Evolutionary conservation across 352 stramenopile genomes (phyloP), one percentile per base, ranked within the genome.

Genomic region (Globisporangium polare): DNA sequence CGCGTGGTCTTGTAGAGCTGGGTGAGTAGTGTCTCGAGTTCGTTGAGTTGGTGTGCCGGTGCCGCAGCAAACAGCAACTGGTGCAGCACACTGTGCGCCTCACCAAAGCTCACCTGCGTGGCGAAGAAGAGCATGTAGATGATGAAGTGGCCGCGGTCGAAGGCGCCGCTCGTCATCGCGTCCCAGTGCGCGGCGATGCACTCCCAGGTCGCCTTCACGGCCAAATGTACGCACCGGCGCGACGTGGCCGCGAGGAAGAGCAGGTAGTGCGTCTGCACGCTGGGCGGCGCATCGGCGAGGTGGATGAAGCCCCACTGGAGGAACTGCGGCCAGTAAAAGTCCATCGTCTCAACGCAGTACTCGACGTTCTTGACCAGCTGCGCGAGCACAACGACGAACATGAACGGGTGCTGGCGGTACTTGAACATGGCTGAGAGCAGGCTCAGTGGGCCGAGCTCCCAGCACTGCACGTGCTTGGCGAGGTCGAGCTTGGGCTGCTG

Each of bases 241-340:
- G 66, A 65, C 43, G 71, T 79, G 20, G 74, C 76, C 18, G 80
- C 65, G 26, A 89, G 53, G 63, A 89, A 89, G 51, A 80, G 78
- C 24, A 88, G 58, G 27, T 88, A 89, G 50, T 87, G 85, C 12
- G 76, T 74, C 51, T 81, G 78, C 8, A 84, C 76, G 56, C 76
- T 87, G 6, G 75, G 68, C 27, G 80, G 77, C 1, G 75, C 74
- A 27, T 82, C 68, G 1, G 47, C 60, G 0, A 84, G 46, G 37
- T 86, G 69, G 0, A 82, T 59, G 51, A 88, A 83, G 8, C 80
- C 80, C 78, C 78, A 89, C 29, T 88, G 78, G 22, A 89, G 67
- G 33, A 88, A 77, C 60, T 89, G 80, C 9, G 80, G 78, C 80
- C 80, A 89, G 56, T 86, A 88, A 49, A 89, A 86, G 49, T 83